Evolutionary conservation across 179 eudicot genomes (phyloP), one percentile per base, ranked within the genome.

Genomic region (Beta lomatogona): DNA sequence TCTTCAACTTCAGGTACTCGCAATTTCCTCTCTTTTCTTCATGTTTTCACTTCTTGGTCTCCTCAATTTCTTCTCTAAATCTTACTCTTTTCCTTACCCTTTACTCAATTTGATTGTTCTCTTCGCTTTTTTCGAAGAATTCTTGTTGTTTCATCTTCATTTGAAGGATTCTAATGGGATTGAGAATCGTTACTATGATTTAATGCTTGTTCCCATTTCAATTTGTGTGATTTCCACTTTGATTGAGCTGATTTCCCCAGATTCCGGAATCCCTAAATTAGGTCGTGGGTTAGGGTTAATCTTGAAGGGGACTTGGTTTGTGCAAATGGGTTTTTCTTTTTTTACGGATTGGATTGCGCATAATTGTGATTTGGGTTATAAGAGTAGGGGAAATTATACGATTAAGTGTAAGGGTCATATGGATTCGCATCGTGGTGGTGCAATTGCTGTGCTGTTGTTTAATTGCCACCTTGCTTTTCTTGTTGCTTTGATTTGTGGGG

Each of bases 321-420:
- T 97, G 60, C 99, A 97, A 80, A 95, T 95, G 96, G 99, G 98
- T 61, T 88, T 94, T 45, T 92, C 93, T 11, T 90, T 90, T 79
- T 91, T 79, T 44, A 85, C 89, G 6, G 60, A 59, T 76, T 82
- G 80, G 80, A 78, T 91, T 63, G 90, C 94, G 9, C 45, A 87
- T 77, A 89, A 91, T 52, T 91, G 94, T 48, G 50, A 8, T 52
- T 80, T 89, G 76, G 46, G 48, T 8, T 83, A 83, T 72, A 89
- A 87, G 79, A 91, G 94, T 69, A 80, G 90, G 12, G 94, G 91
- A 73, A 94, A 95, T 86, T 95, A 50, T 69, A 95, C 93, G 2
- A 86, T 95, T 3, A 86, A 82, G 77, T 97, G 99, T 82, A 85
- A 86, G 28, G 91, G 92, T 54, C 99, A 97, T 70, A 86, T 86